These are phyloP conservation scores for Skeletonema marinoi DNA, from an alignment of 108 stramenopile species.

Conservation along the genomic window DNA sequence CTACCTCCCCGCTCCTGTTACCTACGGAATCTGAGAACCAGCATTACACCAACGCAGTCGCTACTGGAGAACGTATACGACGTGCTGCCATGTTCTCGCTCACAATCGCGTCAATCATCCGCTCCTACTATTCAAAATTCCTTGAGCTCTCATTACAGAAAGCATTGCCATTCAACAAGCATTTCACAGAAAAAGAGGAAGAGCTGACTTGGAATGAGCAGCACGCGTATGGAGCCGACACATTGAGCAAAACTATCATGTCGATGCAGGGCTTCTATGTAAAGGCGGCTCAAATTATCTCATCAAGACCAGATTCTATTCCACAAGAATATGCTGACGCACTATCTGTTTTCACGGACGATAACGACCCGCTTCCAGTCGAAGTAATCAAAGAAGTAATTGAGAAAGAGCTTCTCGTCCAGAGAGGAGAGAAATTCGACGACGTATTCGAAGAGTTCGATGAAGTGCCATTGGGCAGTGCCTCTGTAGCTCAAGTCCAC, in stretches of 20 bases:
- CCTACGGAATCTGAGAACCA: not conserved
- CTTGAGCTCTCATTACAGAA: not conserved
- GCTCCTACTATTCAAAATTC: not conserved
- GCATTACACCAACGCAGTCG: not conserved
- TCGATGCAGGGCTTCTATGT: constrained; percentile 65
- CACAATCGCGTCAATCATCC: not conserved
- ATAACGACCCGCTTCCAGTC: not conserved
- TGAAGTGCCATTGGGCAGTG: constrained; percentile 76
- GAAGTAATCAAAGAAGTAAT: not conserved
- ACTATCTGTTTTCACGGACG: not conserved
- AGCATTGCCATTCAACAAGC: not conserved
- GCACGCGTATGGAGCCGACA: constrained; percentile 26
- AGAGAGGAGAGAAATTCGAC: constrained; percentile 6
- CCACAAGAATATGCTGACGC: not conserved
- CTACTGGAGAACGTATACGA: not conserved
- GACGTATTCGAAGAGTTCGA: constrained; percentile 91
- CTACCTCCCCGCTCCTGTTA: no score
- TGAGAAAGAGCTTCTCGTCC: not conserved
- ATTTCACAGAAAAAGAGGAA: not conserved
- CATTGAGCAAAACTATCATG: constrained; percentile 31
- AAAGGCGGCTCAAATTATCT: constrained; percentile 58
- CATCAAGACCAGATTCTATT: constrained; percentile 32
- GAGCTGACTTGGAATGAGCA: not conserved
- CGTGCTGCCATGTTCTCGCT: not conserved
- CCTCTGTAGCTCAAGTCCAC: constrained; percentile 93